Evolutionary conservation across 2,329 filamentous ascomycete genomes (phyloP).

Genomic region (Pseudogymnoascus sp.): DNA sequence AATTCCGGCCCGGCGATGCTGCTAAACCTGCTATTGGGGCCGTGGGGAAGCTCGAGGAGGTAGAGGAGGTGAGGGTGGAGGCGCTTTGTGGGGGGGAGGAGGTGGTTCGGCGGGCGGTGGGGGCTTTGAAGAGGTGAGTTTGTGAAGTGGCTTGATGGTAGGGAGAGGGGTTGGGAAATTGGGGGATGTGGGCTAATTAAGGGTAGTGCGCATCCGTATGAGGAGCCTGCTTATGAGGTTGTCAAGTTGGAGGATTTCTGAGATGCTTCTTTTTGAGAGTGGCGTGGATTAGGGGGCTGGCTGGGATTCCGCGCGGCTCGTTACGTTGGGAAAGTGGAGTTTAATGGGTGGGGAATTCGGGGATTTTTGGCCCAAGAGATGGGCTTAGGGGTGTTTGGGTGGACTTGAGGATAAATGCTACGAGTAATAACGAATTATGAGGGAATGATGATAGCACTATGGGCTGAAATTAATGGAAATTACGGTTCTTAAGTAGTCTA

Average conservation of each 20-base stretch:
- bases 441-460: background rate
- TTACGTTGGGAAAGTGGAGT: background rate
- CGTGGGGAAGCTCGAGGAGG: slow-evolving; percentile 47
- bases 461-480: background rate
- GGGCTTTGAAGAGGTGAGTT: slow-evolving; percentile 55
- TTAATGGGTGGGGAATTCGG: background rate
- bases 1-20: slow-evolving; percentile 53
- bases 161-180: slow-evolving; percentile 25
- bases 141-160: background rate
- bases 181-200: slow-evolving; percentile 11
- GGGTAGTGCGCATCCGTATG: slow-evolving; percentile 39
- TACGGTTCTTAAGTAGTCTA: background rate
- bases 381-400: too few relatives aligned
- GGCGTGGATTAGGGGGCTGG: background rate
- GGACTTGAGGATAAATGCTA: background rate
- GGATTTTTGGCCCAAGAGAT: background rate
- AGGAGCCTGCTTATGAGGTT: slow-evolving; percentile 43
- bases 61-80: slow-evolving; percentile 55
- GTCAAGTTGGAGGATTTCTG: slow-evolving; percentile 41
- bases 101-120: slow-evolving; percentile 46
- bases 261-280: background rate
- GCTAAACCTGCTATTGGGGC: slow-evolving; percentile 57
- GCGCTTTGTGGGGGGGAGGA: slow-evolving; percentile 53
- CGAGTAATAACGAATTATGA: background rate
- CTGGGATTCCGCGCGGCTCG: background rate